A percentile compares a stretch with the other conserved stretches of the same genome.
phyloP scores from a whole-genome alignment of 495 filamentous ascomycete genomes.

The Glarea lozoyensis region DNA sequence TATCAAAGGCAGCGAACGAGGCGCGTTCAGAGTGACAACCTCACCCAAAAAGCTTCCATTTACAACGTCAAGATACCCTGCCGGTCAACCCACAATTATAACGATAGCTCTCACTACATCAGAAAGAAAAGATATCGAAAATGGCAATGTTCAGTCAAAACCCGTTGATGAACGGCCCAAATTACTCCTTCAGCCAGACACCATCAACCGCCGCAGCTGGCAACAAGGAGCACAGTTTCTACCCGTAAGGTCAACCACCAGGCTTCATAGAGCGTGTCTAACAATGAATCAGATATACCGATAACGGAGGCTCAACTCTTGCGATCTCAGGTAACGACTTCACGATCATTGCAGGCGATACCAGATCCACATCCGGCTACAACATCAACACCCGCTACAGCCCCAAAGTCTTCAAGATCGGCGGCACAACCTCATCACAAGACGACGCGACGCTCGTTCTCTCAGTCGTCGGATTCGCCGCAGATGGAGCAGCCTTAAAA shows the following conservation, averaged over 20 bases:
- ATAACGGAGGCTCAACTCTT: constrained; percentile 94
- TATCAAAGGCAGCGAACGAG: constrained; percentile 2
- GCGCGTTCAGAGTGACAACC: constrained; percentile 2
- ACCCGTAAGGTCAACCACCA: constrained; percentile 61
- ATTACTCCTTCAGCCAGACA: constrained; percentile 47
- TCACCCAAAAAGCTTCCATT: constrained; percentile 4
- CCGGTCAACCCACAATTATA: background rate
- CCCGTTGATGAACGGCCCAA: constrained; percentile 50
- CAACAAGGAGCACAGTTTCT: constrained; percentile 71
- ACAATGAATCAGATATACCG: constrained; percentile 64
- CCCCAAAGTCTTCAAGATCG: constrained; percentile 95
- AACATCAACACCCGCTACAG: constrained; percentile 94
- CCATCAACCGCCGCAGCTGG: constrained; percentile 34
- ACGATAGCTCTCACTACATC: background rate
- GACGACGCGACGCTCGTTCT: constrained; percentile 77
- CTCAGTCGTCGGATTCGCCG: constrained; percentile 91
- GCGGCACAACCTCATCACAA: constrained; percentile 75
- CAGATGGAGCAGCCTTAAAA: constrained; percentile 83
- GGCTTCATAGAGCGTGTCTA: constrained; percentile 9
- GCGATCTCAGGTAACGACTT: constrained; percentile 92
- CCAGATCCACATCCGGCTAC: constrained; percentile 88
- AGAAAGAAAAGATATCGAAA: constrained; percentile 9
- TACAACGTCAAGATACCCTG: background rate
- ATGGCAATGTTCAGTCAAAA: constrained; percentile 56
- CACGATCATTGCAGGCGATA: constrained; percentile 92